phyloP scores from a whole-genome alignment of 148 eudicot genomes.

The Suaeda aralocaspica region DNA sequence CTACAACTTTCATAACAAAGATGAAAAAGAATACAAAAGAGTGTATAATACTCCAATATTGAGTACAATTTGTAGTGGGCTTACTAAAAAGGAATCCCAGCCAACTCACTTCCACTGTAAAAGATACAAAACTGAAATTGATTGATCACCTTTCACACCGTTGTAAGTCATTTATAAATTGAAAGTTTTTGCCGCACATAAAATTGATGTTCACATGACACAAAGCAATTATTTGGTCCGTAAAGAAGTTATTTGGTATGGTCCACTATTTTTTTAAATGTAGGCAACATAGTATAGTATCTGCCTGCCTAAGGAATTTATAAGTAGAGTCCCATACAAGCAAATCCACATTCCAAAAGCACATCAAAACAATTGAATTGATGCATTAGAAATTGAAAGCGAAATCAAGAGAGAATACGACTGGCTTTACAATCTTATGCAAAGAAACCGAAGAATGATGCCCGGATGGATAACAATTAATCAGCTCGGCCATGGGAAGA shows the following conservation, averaged over 20 bases:
- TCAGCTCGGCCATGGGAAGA: slow-evolving; percentile 19
- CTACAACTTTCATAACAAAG: no score
- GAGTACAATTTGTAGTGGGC: not conserved
- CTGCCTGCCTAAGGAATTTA: slow-evolving; percentile 6
- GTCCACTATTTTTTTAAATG: not conserved
- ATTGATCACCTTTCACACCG: slow-evolving; percentile 17
- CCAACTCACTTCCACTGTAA: slow-evolving; percentile 19
- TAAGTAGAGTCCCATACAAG: slow-evolving; percentile 14
- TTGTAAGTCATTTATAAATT: slow-evolving; percentile 15
- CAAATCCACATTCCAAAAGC: slow-evolving; percentile 1
- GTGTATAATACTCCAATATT: not conserved
- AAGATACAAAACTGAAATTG: slow-evolving; percentile 4
- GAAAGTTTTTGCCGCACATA: slow-evolving; percentile 10
- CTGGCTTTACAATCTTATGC: no score
- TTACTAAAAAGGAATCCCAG: not conserved
- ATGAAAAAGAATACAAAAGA: not conserved
- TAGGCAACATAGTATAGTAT: not conserved
- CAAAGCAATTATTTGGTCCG: slow-evolving; percentile 23
- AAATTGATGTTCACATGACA: slow-evolving; percentile 23
- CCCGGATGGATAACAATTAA: no score
- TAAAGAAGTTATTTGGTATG: slow-evolving; percentile 9
- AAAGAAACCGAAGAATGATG: no score
- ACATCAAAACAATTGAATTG: not conserved
- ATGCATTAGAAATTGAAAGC: no score
- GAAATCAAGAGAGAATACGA: no score